Conservation (phyloP, 441 rosid species). For the Pelargonium fulgidum region DNA sequence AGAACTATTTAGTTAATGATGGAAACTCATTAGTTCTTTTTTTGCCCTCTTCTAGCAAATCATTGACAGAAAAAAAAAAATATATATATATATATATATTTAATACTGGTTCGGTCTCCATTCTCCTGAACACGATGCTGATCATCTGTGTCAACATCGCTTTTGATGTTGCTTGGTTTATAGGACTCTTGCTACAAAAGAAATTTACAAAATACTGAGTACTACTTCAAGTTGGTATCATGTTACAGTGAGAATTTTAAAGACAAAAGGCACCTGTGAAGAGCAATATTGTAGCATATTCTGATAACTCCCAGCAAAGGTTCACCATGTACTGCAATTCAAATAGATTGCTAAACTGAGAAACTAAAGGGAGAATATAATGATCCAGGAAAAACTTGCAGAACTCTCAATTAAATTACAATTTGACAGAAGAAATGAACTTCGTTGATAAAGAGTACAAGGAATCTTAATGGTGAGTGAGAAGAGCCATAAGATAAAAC, state of each 20-base stretch:
- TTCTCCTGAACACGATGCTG: conserved; percentile 87
- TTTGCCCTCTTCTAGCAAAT: conserved; percentile 5
- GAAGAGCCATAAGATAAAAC: neutral
- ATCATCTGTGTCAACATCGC: conserved; percentile 99
- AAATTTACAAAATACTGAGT: conserved; percentile 31
- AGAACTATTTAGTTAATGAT: conserved; percentile 16
- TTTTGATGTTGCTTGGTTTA: conserved; percentile 97
- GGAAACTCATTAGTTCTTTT: conserved; percentile 15
- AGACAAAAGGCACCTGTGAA: conserved; percentile 62
- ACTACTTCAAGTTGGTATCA: conserved; percentile 22
- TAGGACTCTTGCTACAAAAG: conserved; percentile 87
- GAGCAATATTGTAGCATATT: conserved; percentile 94
- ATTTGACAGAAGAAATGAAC: neutral
- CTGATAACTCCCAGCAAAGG: conserved; percentile 94
- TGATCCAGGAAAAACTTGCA: neutral
- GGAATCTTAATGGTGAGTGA: neutral
- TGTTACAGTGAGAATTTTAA: conserved; percentile 12
- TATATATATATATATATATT: conserved; percentile 16
- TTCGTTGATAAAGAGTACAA: neutral
- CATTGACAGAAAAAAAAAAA: conserved; percentile 13
- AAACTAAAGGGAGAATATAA: neutral
- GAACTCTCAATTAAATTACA: neutral
- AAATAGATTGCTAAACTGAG: conserved; percentile 12
- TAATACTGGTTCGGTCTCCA: conserved; percentile 87
- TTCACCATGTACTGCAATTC: conserved; percentile 87